Percentiles rank a stretch among this genome's conserved stretches.
These are phyloP conservation scores for Plenodomus lindquistii DNA, from an alignment of 2,329 filamentous ascomycete species.

Conservation along the genomic window DNA sequence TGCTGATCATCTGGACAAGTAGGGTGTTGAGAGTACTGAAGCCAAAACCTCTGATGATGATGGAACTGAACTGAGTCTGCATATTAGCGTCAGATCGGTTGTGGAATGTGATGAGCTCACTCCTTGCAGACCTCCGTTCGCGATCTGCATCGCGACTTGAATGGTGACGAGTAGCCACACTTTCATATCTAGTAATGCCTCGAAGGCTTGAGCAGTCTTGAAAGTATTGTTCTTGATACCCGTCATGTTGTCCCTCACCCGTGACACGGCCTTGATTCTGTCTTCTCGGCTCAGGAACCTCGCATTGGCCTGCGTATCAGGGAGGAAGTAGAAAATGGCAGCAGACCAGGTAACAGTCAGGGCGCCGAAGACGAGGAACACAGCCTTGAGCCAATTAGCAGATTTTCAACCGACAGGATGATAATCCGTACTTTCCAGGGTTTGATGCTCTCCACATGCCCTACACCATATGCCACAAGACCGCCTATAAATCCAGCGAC, in stretches of 20 bases:
- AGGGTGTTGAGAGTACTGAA: constrained; percentile 36
- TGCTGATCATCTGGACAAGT: constrained; percentile 20
- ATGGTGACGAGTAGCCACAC: constrained; percentile 35
- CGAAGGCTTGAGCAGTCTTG: constrained; percentile 48
- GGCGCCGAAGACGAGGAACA: constrained; percentile 61
- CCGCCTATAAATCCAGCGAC: constrained; percentile 60
- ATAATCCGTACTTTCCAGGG: constrained; percentile 21
- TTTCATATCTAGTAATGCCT: constrained; percentile 50
- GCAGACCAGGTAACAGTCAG: constrained; percentile 36
- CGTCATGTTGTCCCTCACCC: constrained; percentile 50
- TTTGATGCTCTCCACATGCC: constrained; percentile 44
- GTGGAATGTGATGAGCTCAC: constrained; percentile 7
- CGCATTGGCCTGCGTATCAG: constrained; percentile 46
- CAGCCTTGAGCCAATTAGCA: constrained; percentile 18
- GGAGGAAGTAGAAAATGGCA: constrained; percentile 56
- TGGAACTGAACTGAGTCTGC: constrained; percentile 28
- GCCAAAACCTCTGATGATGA: constrained; percentile 40
- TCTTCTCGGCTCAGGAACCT: constrained; percentile 13
- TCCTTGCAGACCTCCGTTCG: constrained; percentile 24
- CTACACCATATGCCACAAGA: constrained; percentile 61
- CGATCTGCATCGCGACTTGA: constrained; percentile 38
- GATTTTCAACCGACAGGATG: not conserved
- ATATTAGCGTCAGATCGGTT: not conserved
- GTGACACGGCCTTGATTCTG: constrained; percentile 34
- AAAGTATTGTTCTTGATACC: constrained; percentile 54